These are phyloP conservation scores for Corylus americana DNA, from an alignment of 306 rosid genomes.

Conservation along the genomic window DNA sequence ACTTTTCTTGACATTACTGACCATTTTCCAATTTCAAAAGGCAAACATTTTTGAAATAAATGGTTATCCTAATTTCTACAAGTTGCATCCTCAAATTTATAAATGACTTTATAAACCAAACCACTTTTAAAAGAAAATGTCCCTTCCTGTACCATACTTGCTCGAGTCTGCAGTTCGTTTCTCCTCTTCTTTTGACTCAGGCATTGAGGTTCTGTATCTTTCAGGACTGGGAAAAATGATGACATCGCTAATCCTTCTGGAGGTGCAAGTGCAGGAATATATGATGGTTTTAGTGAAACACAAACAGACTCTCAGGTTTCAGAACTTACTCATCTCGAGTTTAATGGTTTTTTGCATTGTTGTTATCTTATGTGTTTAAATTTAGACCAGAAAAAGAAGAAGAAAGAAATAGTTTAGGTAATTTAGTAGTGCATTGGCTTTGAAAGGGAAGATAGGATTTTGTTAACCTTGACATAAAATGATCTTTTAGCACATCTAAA, in stretches of 20 bases:
- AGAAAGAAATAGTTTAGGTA: too few relatives aligned
- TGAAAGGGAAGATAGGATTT: background rate
- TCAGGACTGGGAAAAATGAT: slow-evolving; percentile 51
- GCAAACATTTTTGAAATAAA: background rate
- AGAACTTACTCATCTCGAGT: slow-evolving; percentile 15
- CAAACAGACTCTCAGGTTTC: slow-evolving; percentile 95
- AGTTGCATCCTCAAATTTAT: background rate
- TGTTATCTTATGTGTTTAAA: background rate
- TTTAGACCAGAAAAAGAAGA: background rate
- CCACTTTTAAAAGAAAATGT: background rate
- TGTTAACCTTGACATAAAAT: background rate
- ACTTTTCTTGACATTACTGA: background rate
- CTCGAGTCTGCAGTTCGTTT: slow-evolving; percentile 5
- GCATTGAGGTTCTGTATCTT: slow-evolving; percentile 28
- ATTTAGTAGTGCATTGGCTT: background rate
- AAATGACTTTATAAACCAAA: background rate
- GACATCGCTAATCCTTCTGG: slow-evolving; percentile 44
- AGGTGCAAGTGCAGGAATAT: slow-evolving; percentile 43
- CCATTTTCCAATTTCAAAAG: background rate
- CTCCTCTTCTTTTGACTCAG: slow-evolving; percentile 9
- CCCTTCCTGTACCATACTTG: slow-evolving; percentile 1
- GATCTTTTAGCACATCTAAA: background rate
- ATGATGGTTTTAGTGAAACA: slow-evolving; percentile 83
- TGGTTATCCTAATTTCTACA: background rate
- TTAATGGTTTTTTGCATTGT: slow-evolving; percentile 15